Evolutionary conservation across 2,329 filamentous ascomycete genomes (phyloP).

Genomic region (Biscogniauxia marginata): DNA sequence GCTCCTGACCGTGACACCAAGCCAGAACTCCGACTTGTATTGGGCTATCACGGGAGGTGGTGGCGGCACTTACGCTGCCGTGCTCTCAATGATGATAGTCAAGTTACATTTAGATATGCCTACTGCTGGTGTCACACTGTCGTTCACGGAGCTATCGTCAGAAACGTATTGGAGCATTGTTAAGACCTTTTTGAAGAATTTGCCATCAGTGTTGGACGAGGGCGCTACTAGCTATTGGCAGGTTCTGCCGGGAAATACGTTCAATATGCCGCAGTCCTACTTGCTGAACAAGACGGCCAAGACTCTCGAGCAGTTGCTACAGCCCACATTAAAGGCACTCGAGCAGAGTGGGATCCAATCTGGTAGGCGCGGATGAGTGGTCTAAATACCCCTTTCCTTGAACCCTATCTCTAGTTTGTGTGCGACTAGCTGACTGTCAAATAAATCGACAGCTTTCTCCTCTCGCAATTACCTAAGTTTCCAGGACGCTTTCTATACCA

Average conservation of each 20-base stretch:
- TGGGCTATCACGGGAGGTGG: constrained; percentile 64
- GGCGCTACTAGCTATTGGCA: constrained; percentile 8
- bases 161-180: constrained; percentile 4
- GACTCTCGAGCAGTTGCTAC: constrained; percentile 6
- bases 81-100: constrained; percentile 54
- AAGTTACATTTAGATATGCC: constrained; percentile 46
- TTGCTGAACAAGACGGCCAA: constrained; percentile 8
- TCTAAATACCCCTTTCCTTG: too few species aligned
- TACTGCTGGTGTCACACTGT: constrained; percentile 38
- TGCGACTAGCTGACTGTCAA: too few species aligned
- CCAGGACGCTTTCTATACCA: constrained; percentile 9
- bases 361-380: too few species aligned
- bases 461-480: constrained; percentile 1
- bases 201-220: constrained; percentile 5
- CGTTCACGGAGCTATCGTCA: constrained; percentile 36
- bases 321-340: constrained; percentile 10
- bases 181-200: constrained; percentile 2
- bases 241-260: constrained; percentile 4
- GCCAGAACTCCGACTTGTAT: constrained; percentile 55
- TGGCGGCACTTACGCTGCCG: constrained; percentile 57
- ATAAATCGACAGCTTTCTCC: too few species aligned
- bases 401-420: too few species aligned
- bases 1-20: constrained; percentile 46
- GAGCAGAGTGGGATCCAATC: constrained; percentile 13
- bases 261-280: constrained; percentile 7